Percentiles rank a stretch among this genome's conserved stretches.
Conservation (phyloP, 2,329 filamentous ascomycete species). For the Magnaporthales sp. region DNA sequence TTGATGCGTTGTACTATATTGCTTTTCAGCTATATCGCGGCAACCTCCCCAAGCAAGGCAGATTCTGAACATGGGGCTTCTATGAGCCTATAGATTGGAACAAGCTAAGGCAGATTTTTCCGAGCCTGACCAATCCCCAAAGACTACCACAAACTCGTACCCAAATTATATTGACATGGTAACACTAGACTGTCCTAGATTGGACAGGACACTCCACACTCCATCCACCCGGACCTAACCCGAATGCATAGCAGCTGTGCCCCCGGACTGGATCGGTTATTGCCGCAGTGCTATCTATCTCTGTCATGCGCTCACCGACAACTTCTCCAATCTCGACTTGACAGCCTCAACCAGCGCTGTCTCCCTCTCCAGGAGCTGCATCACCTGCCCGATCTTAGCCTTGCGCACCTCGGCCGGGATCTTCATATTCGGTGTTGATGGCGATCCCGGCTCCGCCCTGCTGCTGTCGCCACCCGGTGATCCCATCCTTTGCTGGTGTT, state of each 20-base stretch:
- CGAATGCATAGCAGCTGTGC: neutral
- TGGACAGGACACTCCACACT: neutral
- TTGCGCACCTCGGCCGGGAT: conserved; percentile 53
- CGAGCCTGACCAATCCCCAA: neutral
- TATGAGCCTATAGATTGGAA: neutral
- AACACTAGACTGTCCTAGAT: neutral
- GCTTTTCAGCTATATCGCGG: no score
- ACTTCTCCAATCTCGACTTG: conserved; percentile 49
- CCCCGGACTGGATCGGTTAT: neutral
- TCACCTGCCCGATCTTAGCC: conserved; percentile 56
- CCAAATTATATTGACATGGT: neutral
- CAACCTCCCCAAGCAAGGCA: neutral
- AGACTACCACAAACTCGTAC: neutral
- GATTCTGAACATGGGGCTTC: neutral
- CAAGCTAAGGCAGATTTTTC: neutral
- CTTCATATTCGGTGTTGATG: conserved; percentile 30
- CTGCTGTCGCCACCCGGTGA: conserved; percentile 19
- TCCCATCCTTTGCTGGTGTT: conserved; percentile 11
- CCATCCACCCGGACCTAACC: neutral
- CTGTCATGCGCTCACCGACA: conserved; percentile 26
- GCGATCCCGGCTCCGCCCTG: conserved; percentile 12
- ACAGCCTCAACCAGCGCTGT: conserved; percentile 60
- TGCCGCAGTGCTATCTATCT: neutral
- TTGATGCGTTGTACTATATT: neutral
- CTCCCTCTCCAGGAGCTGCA: conserved; percentile 55